phyloP scores from a whole-genome alignment of 192 early-diverging fungal species.

The Linnemannia hyalina region DNA sequence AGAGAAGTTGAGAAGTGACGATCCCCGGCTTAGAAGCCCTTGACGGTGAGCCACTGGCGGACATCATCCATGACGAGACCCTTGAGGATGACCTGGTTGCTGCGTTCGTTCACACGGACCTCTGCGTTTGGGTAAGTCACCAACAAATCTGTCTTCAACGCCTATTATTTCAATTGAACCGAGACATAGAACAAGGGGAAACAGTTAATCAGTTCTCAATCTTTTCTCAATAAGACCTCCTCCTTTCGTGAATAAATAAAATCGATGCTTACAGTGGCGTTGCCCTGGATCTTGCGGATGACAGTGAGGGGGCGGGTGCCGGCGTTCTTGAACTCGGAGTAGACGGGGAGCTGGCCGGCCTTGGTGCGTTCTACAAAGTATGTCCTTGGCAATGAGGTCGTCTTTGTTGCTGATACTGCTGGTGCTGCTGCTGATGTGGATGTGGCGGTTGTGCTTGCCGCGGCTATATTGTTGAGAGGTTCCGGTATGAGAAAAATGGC shows the following conservation, averaged over 20 bases:
- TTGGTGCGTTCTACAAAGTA: constrained; percentile 78
- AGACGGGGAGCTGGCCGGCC: constrained; percentile 75
- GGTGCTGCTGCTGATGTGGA: constrained; percentile 2
- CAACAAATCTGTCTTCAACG: constrained; percentile 43
- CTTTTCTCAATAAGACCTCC: not conserved
- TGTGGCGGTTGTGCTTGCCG: not conserved
- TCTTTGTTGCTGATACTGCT: constrained; percentile 9
- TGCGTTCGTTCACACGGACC: constrained; percentile 47
- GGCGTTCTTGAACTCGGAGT: constrained; percentile 77
- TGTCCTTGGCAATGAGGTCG: constrained; percentile 33
- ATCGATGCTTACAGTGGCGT: constrained; percentile 60
- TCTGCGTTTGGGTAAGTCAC: constrained; percentile 42
- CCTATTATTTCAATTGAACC: not conserved
- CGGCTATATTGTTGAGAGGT: not conserved
- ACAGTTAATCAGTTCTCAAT: not conserved
- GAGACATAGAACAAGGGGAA: not conserved
- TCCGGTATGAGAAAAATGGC: not conserved
- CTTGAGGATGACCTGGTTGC: constrained; percentile 58
- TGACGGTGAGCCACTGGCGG: constrained; percentile 57
- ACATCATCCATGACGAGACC: constrained; percentile 48
- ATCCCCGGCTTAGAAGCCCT: constrained; percentile 48
- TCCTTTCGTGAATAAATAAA: not conserved
- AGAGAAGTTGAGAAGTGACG: not conserved
- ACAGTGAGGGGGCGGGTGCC: constrained; percentile 72
- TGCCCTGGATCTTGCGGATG: constrained; percentile 79